Percentiles rank a stretch among this genome's conserved stretches.
Evolutionary conservation across 2,329 filamentous ascomycete genomes (phyloP).

Genomic region (Claviceps sp.): DNA sequence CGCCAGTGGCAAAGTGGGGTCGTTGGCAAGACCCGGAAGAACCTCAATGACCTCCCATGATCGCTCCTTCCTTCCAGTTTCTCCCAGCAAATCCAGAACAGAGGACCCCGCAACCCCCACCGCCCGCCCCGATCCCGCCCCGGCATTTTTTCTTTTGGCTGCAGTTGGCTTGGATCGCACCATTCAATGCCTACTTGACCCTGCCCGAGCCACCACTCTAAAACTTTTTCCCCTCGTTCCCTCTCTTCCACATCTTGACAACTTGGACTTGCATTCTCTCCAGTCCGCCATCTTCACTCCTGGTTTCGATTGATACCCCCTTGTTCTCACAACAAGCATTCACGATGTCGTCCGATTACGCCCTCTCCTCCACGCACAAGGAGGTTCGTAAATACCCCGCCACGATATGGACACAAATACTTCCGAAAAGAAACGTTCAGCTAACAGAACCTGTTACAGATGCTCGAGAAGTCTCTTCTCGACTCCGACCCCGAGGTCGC

Average conservation of each 20-base stretch:
- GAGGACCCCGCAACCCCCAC: constrained; percentile 1
- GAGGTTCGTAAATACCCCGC: constrained; percentile 27
- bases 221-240: neutral
- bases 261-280: neutral
- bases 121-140: neutral
- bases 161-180: constrained; percentile 2
- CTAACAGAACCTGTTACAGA: constrained; percentile 34
- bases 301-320: neutral
- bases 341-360: constrained; percentile 35
- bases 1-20: neutral
- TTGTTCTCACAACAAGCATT: constrained; percentile 3
- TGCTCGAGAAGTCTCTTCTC: constrained; percentile 90
- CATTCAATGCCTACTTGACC: neutral
- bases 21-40: neutral
- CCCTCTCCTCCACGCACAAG: constrained; percentile 41
- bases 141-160: neutral
- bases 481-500: constrained; percentile 91
- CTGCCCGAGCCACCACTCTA: neutral
- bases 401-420: constrained; percentile 7
- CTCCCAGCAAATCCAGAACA: neutral
- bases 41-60: neutral
- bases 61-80: neutral
- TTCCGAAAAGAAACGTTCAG: neutral
- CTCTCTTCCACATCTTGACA: neutral
- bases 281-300: neutral